Evolutionary conservation across 805 yeast species (phyloP).

Genomic region (Pachysolen tannophilus): DNA sequence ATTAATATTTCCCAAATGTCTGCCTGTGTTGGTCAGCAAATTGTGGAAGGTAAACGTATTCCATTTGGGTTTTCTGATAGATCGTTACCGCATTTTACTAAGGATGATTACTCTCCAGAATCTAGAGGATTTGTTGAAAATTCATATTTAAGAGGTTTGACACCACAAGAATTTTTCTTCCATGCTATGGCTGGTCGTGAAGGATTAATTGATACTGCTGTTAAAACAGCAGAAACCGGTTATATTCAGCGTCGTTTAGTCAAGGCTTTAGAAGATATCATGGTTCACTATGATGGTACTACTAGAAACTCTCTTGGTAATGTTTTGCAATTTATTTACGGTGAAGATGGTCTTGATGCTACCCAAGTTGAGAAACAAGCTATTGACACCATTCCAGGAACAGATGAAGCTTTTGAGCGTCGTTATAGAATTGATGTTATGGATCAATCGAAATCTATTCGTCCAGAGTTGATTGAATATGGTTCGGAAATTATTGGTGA

Average conservation of each 20-base stretch:
- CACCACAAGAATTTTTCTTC: conserved; percentile 98
- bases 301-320: conserved; percentile 97
- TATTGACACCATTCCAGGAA: conserved; percentile 91
- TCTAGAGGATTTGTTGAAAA: conserved; percentile 97
- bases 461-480: conserved; percentile 73
- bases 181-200: conserved; percentile 99
- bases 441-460: conserved; percentile 55
- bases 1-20: conserved; percentile 99
- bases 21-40: conserved; percentile 99
- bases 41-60: conserved; percentile 99
- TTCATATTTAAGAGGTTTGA: conserved; percentile 92
- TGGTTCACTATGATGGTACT: conserved; percentile 98
- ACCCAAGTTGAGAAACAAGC: conserved; percentile 96
- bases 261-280: conserved; percentile 92
- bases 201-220: conserved; percentile 99
- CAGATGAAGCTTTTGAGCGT: conserved; percentile 72
- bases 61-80: conserved; percentile 96
- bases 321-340: conserved; percentile 90
- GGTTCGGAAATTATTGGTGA: conserved; percentile 91
- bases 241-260: conserved; percentile 97
- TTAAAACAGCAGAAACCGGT: conserved; percentile 98
- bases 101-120: conserved; percentile 97
- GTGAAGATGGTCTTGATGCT: conserved; percentile 99
- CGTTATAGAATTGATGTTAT: conserved; percentile 84
- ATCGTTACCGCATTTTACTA: conserved; percentile 94